Evolutionary conservation across 306 rosid genomes (phyloP), one percentile per base, ranked within the genome.

Genomic region (Pachyrhizus erosus): DNA sequence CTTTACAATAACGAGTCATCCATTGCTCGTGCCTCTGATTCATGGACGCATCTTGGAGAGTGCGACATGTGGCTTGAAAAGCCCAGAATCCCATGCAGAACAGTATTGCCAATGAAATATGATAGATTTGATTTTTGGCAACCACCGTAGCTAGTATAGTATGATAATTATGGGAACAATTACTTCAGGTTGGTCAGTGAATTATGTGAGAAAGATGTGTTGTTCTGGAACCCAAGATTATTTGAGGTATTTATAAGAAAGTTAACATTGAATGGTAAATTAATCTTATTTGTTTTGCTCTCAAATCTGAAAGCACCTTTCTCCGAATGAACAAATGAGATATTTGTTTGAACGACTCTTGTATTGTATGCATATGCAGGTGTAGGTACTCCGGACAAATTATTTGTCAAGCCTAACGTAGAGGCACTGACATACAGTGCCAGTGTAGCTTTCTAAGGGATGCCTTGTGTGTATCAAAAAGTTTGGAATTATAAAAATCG

Each of bases 41-140:
- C 80, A 79, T 84, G n/a, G 90, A 49, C 1, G 46, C 73, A 31
- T 81, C 91, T 61, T 78, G 85, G 3, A 87, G 84, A 45, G 43
- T 83, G 1, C 84, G 87, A 17, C 80, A 82, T n/a, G n/a, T n/a
- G n/a, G n/a, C n/a, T n/a, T n/a, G n/a, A n/a, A n/a, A n/a, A n/a
- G n/a, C n/a, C n/a, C n/a, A n/a, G n/a, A n/a, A n/a, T n/a, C n/a
- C n/a, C n/a, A n/a, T n/a, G n/a, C n/a, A n/a, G n/a, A n/a, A n/a
- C n/a, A n/a, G n/a, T n/a, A n/a, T n/a, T n/a, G n/a, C n/a, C n/a
- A n/a, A n/a, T n/a, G n/a, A n/a, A n/a, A n/a, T n/a, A n/a, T n/a
- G n/a, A n/a, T n/a, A n/a, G n/a, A n/a, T n/a, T n/a, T n/a, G n/a
- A n/a, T 1, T 52, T 12, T 8, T 72, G 45, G 64, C 15, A 42